A percentile compares a stretch with the other conserved stretches of the same genome.
These are phyloP conservation scores for Neospora caninum DNA, from an alignment of 169 alveolate species.

Conservation along the genomic window DNA sequence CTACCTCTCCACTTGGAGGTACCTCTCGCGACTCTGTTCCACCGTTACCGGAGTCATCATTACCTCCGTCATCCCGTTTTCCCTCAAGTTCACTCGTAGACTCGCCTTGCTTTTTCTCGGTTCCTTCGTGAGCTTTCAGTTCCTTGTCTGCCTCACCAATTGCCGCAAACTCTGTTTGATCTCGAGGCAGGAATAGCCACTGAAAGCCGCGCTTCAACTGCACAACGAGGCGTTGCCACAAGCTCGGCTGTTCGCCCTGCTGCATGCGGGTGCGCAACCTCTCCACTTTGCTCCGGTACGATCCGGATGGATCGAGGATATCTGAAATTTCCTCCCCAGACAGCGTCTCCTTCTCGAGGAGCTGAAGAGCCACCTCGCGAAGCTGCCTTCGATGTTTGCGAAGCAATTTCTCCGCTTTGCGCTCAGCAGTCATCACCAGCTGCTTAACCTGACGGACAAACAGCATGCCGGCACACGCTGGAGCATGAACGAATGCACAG, in stretches of 20 bases:
- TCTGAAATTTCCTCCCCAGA: slow-evolving; percentile 84
- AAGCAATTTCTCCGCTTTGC: slow-evolving; percentile 81
- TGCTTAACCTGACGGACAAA: slow-evolving; percentile 71
- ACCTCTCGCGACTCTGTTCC: neutral
- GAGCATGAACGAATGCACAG: neutral
- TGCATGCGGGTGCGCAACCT: neutral
- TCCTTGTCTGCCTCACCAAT: neutral
- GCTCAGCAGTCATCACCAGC: slow-evolving; percentile 81
- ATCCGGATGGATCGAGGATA: slow-evolving; percentile 68
- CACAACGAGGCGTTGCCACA: slow-evolving; percentile 15
- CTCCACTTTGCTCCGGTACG: slow-evolving; percentile 2
- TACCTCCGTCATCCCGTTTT: neutral
- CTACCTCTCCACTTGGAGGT: too few species aligned
- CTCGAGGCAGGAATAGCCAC: slow-evolving; percentile 5
- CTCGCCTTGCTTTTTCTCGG: neutral
- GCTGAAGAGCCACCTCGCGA: slow-evolving; percentile 78
- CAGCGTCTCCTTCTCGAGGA: slow-evolving; percentile 84
- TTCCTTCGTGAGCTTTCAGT: neutral
- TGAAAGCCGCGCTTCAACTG: slow-evolving; percentile 6
- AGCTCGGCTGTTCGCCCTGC: slow-evolving; percentile 10
- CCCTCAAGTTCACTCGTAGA: neutral
- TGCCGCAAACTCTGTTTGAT: neutral
- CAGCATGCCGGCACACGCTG: neutral
- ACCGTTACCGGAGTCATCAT: neutral
- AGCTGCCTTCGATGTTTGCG: slow-evolving; percentile 80